Base-by-base conservation (phyloP, 345 rosid genomes). In the Brassica incana region DNA sequence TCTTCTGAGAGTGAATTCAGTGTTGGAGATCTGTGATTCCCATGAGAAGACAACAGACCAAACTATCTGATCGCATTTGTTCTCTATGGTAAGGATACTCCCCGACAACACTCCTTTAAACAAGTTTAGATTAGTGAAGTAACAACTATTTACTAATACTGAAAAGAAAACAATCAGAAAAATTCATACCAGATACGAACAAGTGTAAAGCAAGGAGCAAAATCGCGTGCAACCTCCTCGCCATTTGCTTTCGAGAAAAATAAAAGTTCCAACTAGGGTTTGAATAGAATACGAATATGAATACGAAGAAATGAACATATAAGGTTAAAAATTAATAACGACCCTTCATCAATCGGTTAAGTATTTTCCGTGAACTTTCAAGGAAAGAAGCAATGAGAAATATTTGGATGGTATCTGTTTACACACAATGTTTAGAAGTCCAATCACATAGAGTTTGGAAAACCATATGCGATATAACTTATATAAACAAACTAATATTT, bases 31-130 rank as follows among this genome's bases (percentile, higher is more conserved):
- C 0, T 69, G 63, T 61, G 80, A 69, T 1, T 4, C 1, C 68
- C 68, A 77, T 69, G 74, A 32, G 54, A 0, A 77, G 25, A 69
- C 9, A 5, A 69, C 80, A 61, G 80, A 69, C 80, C 80, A 77
- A 12, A 77, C 30, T 8, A 69, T 77, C 14, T 69, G 18, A 2
- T 60, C 70, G 69, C 80, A 76, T 8, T 68, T 76, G 74, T 68
- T 76, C 62, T 76, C 62, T 29, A 69, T 60, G 2, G 32, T 76
- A 29, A 76, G 23, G 15, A 27, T 60, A 8, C 74, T 60, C 0
- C 0, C 8, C 4, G 69, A 76, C 1, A 76, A 69, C 35, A 69
- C 80, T 60, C 62, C 74, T 76, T 18, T 15, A 1, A 67, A 54
- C 6, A 20, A 66, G 5, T 10, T 32, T 2, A 58, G 7, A 16